Percentiles rank a stretch among this genome's conserved stretches.
phyloP scores from a whole-genome alignment of 2,329 filamentous ascomycete species.

The Macrophomina tecta region DNA sequence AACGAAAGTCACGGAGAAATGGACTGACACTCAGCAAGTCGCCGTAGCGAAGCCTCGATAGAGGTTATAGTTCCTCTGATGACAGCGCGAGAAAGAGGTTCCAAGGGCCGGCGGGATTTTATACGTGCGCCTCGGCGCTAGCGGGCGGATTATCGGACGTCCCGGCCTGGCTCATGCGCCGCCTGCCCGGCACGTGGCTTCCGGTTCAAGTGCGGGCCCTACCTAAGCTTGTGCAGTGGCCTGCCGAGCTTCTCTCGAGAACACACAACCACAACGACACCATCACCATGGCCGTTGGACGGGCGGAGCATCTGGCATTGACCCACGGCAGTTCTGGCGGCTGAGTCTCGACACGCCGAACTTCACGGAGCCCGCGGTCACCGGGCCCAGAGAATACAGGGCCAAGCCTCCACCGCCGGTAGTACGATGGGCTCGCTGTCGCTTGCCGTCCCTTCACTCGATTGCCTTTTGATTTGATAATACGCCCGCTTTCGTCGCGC shows the following conservation, averaged over 20 bases:
- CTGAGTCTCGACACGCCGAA: conserved; percentile 1
- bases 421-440: conserved; percentile 12
- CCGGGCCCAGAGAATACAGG: neutral
- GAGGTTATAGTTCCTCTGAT: conserved; percentile 46
- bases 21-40: conserved; percentile 51
- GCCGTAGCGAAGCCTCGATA: conserved; percentile 49
- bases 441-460: neutral
- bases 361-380: neutral
- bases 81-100: conserved; percentile 36
- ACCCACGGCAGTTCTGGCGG: neutral
- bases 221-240: neutral
- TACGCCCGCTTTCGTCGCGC: neutral
- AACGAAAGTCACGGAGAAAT: conserved; percentile 46
- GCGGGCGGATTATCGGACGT: neutral
- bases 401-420: neutral
- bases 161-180: too few relatives aligned
- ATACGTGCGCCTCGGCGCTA: conserved; percentile 2
- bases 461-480: conserved; percentile 8
- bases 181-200: too few relatives aligned
- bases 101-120: conserved; percentile 33
- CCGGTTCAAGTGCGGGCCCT: too few relatives aligned
- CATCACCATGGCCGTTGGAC: neutral
- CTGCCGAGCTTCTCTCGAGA: neutral
- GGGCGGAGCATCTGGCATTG: too few relatives aligned
- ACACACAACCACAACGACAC: neutral